Percentiles rank a stretch among this genome's conserved stretches.
These are phyloP conservation scores for Rhizopogon roseolus DNA, from an alignment of 768 basidiomycete genomes.

Conservation along the genomic window DNA sequence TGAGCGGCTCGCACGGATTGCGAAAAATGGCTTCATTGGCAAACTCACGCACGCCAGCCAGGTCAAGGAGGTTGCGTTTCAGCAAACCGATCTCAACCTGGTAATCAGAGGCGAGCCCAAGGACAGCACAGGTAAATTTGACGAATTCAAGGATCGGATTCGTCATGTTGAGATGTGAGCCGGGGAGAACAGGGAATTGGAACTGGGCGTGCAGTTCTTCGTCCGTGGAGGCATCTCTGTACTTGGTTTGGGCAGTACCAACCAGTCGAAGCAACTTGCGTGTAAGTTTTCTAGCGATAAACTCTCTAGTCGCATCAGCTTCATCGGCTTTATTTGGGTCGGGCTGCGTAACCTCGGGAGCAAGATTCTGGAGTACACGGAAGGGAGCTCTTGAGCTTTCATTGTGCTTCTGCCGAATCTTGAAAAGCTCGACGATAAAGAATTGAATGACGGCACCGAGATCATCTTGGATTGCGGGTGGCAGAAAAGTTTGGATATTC, in stretches of 20 bases:
- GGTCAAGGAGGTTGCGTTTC: slow-evolving; percentile 84
- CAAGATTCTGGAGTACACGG: slow-evolving; percentile 60
- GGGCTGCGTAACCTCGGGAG: slow-evolving; percentile 58
- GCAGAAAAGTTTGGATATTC: slow-evolving; percentile 91
- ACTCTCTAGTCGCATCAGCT: slow-evolving; percentile 61
- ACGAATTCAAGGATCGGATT: slow-evolving; percentile 86
- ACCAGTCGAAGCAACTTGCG: slow-evolving; percentile 73
- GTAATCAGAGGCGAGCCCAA: slow-evolving; percentile 75
- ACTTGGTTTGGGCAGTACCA: slow-evolving; percentile 53
- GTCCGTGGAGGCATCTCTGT: slow-evolving; percentile 56
- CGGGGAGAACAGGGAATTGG: slow-evolving; percentile 82
- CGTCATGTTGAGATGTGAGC: slow-evolving; percentile 71
- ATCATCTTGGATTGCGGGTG: slow-evolving; percentile 72
- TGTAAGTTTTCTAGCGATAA: slow-evolving; percentile 77
- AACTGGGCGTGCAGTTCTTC: slow-evolving; percentile 53
- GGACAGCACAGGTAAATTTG: slow-evolving; percentile 82
- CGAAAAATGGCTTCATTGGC: slow-evolving; percentile 79
- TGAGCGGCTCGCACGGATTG: slow-evolving; percentile 88
- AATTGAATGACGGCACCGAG: slow-evolving; percentile 71
- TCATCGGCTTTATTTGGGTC: slow-evolving; percentile 71
- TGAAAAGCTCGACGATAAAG: slow-evolving; percentile 84
- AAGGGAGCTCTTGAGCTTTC: slow-evolving; percentile 64
- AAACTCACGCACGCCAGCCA: slow-evolving; percentile 85
- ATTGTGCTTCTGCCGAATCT: slow-evolving; percentile 59
- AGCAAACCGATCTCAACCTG: slow-evolving; percentile 84